Evolutionary conservation across 2,329 filamentous ascomycete species (phyloP), one percentile per base, ranked within the genome.

Genomic region (Colletotrichum liaoningense): DNA sequence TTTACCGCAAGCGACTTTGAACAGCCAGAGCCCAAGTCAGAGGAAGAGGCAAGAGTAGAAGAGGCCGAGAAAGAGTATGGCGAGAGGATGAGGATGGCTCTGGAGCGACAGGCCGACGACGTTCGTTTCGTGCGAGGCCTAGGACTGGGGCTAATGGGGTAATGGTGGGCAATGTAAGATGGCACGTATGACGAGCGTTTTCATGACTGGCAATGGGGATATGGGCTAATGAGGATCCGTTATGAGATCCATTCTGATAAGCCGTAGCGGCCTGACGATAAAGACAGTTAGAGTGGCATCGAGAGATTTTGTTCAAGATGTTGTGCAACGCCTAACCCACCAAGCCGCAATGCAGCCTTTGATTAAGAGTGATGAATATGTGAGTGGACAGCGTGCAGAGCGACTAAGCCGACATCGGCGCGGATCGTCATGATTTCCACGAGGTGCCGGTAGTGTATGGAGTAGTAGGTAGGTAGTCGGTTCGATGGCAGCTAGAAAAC

Each of bases 91-190:
- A 89, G 94, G 75, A 86, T 88, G 77, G 94, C 94, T 24, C 83
- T 98, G 72, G 90, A 94, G 83, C 86, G 87, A 76, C 94, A 97
- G 83, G 94, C 94, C 11, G 91, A 95, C 79, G 94, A 97, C 81
- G 90, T 93, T 72, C 87, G 92, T 76, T 95, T 94, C 81, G 89
- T 96, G 81, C 89, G 89, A 75, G 90, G 91, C 30, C 86, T 95
- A 77, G 92, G 74, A 5, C n/a, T 76, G 26, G 73, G 69, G 26
- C 24, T 68, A 33, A 5, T 57, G 60, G 56, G 71, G 11, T 73
- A 60, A 60, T 49, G 38, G 38, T 62, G 9, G 49, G 28, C 30
- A 38, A 38, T 63, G 22, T 49, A 35, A 12, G 22, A 9, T 24
- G 52, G 56, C 30, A 24, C 52, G 26, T 49, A 14, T 22, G 30